Percentiles rank a stretch among this genome's conserved stretches.
Conservation (phyloP, 2,329 filamentous ascomycete genomes). For the Monosporascus sp. region DNA sequence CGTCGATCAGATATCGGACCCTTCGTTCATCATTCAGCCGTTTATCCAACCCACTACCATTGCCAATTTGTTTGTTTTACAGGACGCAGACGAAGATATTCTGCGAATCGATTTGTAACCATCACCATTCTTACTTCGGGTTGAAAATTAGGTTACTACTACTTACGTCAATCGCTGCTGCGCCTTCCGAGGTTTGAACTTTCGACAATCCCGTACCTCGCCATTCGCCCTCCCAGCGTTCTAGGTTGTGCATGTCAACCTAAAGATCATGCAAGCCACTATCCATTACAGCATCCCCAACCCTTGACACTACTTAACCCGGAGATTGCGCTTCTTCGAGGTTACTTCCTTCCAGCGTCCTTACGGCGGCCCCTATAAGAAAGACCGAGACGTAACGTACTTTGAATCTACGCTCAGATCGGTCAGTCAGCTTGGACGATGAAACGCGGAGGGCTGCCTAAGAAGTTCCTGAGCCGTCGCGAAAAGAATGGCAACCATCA, state of each 20-base stretch:
- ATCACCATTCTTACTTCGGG: not conserved
- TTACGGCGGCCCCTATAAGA: too few relatives aligned
- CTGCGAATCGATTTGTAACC: not conserved
- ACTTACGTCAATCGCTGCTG: not conserved
- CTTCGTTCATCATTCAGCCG: not conserved
- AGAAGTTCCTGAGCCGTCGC: conserved; percentile 65
- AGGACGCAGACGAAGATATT: not conserved
- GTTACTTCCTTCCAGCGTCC: too few relatives aligned
- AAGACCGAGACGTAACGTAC: too few relatives aligned
- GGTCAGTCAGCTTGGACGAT: conserved; percentile 30
- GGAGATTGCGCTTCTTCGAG: not conserved
- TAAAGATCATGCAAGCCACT: not conserved
- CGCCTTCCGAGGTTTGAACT: too few relatives aligned
- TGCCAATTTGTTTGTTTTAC: not conserved
- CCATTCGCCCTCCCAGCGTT: too few relatives aligned
- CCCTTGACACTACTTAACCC: not conserved
- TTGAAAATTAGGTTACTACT: not conserved
- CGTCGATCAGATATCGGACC: not conserved
- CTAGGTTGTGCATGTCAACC: not conserved
- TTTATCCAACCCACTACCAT: not conserved
- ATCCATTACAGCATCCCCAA: not conserved
- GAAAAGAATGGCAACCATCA: conserved; percentile 58
- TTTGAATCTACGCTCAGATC: too few relatives aligned
- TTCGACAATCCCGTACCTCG: too few relatives aligned
- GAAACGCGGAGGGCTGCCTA: conserved; percentile 45